Conservation (phyloP, 345 rosid genomes). For the Gossypium turneri region DNA sequence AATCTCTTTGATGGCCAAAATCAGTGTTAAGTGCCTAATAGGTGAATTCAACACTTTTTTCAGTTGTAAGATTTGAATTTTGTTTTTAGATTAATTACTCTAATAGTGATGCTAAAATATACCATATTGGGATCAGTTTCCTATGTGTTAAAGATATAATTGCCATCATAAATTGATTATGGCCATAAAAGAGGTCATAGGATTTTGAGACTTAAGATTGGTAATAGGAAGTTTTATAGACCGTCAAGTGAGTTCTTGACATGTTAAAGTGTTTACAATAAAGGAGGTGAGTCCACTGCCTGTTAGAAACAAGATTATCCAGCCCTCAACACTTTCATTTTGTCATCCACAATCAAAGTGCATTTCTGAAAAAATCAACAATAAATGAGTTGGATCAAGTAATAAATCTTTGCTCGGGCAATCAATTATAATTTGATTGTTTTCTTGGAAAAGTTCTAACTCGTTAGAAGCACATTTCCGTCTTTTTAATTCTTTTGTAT, state of each 20-base stretch:
- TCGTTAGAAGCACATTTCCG: neutral
- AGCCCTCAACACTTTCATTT: neutral
- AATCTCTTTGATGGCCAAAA: neutral
- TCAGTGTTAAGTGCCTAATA: neutral
- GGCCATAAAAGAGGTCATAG: neutral
- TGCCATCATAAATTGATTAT: neutral
- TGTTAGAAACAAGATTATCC: neutral
- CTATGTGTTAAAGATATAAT: neutral
- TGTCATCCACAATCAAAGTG: neutral
- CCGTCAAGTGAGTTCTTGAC: neutral
- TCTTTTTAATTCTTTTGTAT: neutral
- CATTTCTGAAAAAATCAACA: neutral
- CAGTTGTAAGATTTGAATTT: conserved; percentile 28
- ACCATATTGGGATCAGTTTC: neutral
- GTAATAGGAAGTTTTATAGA: neutral
- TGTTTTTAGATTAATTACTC: conserved; percentile 26
- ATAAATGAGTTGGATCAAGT: conserved; percentile 2
- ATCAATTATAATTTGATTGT: neutral
- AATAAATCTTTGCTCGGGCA: neutral
- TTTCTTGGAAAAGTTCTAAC: neutral
- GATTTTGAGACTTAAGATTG: neutral
- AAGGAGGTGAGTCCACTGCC: neutral
- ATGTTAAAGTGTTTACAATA: neutral
- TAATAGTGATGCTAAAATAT: neutral
- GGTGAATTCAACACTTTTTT: neutral